Base-by-base conservation (phyloP, 2,329 filamentous ascomycete species). In the Aspergillus alliaceus region DNA sequence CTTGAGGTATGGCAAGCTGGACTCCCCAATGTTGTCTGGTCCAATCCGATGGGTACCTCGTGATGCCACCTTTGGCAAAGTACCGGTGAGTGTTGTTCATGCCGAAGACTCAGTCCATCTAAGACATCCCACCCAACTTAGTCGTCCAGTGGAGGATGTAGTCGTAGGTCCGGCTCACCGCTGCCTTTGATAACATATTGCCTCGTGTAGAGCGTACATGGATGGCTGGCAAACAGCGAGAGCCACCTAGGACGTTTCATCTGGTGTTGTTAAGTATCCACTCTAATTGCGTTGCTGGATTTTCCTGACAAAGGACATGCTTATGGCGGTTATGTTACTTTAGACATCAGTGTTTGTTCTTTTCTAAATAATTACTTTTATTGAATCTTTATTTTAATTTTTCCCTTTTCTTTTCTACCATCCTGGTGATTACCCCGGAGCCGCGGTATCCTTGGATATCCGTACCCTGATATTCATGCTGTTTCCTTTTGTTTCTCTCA, bases 211-310 rank as follows among this genome's bases (percentile, higher is more conserved):
- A n/a, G n/a, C n/a, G n/a, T n/a, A 64, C 53, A 25, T 47, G 37
- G 15, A 54, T 40, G 58, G 39, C 40, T 51, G 47, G 52, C 63
- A 66, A 66, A 66, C 63, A 62, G 61, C 61, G 44, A 46, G 37
- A 58, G 42, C 49, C 54, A 54, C 62, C 51, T 46, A 55, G 49
- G 24, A 25, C 51, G 39, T 63, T 56, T 58, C 46, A 50, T 58
- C 59, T 63, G 56, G 59, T 58, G 56, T 59, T 60, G 61, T 64
- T 61, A 62, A 54, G 51, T 59, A 61, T 59, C 63, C 63, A 66
- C 62, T 60, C 51, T 40, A 29, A 44, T 56, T 29, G 42, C 25
- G 44, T 58, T 49, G 50, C 62, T 59, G 59, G 63, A 64, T 60
- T 57, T 58, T 57, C 48, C 53, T 54, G 54, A 68, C 64, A 71